Conservation (phyloP, 805 yeast genomes). For the Teunomyces tritomae region DNA sequence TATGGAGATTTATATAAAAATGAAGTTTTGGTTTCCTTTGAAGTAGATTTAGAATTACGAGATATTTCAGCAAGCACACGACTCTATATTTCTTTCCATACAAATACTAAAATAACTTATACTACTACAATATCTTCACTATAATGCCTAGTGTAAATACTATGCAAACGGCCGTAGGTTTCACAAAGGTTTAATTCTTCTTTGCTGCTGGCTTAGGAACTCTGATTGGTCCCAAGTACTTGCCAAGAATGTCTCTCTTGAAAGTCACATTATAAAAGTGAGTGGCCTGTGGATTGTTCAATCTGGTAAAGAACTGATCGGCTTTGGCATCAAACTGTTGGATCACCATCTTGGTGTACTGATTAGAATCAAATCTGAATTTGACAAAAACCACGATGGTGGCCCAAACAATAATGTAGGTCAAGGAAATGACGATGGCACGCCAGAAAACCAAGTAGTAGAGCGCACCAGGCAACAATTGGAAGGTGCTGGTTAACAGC, state of each 20-base stretch:
- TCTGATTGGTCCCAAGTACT: constrained; percentile 20
- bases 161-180: too few species aligned
- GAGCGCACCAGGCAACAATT: constrained; percentile 23
- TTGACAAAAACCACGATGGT: constrained; percentile 31
- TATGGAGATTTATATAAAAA: too few species aligned
- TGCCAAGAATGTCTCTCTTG: constrained; percentile 14
- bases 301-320: constrained; percentile 20
- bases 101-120: not conserved
- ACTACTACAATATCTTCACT: not conserved
- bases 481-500: constrained; percentile 19
- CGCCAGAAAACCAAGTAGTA: constrained; percentile 21
- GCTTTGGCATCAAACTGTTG: constrained; percentile 44
- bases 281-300: constrained; percentile 9
- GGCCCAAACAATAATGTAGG: constrained; percentile 33
- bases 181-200: not conserved
- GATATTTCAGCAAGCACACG: not conserved
- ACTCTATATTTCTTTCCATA: not conserved
- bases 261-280: constrained; percentile 18
- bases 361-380: constrained; percentile 33
- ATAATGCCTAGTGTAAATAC: too few species aligned
- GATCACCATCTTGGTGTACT: constrained; percentile 38
- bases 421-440: constrained; percentile 24
- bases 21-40: too few species aligned
- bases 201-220: constrained; percentile 16
- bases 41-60: not conserved